phyloP scores from a whole-genome alignment of 1,284 basidiomycete genomes.

The Pseudozyma sp. region DNA sequence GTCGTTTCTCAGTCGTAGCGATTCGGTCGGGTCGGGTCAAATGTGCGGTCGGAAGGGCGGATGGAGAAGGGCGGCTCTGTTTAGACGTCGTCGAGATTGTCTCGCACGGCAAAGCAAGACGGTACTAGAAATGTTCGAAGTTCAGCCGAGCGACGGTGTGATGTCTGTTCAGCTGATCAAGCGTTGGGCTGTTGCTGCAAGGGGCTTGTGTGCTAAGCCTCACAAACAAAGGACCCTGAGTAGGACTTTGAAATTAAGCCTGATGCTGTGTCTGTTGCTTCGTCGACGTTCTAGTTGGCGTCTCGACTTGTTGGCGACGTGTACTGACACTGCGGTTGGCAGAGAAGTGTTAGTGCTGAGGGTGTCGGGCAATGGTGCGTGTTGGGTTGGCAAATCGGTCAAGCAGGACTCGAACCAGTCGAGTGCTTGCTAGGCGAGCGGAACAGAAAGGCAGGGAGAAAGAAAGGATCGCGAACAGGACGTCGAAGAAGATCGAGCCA shows the following conservation, averaged over 20 bases:
- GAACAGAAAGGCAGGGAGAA: constrained; percentile 11
- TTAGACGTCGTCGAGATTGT: background rate
- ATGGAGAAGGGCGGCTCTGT: background rate
- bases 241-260: constrained; percentile 5
- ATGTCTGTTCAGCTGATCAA: constrained; percentile 8
- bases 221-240: constrained; percentile 19
- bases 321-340: constrained; percentile 13
- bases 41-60: constrained; percentile 2
- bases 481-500: constrained; percentile 20
- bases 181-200: constrained; percentile 13
- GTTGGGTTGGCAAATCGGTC: constrained; percentile 4
- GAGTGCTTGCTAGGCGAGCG: constrained; percentile 9
- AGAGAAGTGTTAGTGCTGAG: constrained; percentile 4
- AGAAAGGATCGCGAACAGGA: constrained; percentile 16
- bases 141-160: background rate
- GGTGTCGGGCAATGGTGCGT: background rate
- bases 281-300: background rate
- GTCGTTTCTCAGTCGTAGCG: constrained; percentile 2
- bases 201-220: constrained; percentile 24
- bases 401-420: constrained; percentile 38
- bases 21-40: constrained; percentile 3
- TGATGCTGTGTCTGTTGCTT: background rate
- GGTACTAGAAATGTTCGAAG: background rate
- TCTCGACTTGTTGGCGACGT: background rate
- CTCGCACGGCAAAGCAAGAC: constrained; percentile 5